phyloP scores from a whole-genome alignment of 202 grass and related monocot genomes.

The Panicum virgatum region DNA sequence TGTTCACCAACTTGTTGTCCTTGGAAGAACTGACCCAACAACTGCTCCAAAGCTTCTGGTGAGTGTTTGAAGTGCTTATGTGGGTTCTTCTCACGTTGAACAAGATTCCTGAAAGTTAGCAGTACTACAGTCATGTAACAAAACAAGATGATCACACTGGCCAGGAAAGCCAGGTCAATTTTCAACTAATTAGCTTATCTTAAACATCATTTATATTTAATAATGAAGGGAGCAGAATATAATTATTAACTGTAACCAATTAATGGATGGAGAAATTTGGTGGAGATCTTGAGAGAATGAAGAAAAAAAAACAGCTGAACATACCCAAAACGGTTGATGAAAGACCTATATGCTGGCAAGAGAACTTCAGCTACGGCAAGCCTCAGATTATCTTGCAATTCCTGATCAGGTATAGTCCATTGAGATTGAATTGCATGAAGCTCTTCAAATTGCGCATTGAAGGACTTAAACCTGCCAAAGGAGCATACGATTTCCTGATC shows the following conservation, averaged over 20 bases:
- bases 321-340: constrained; percentile 82
- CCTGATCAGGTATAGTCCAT: constrained; percentile 81
- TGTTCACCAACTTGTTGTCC: constrained; percentile 55
- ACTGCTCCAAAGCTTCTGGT: constrained; percentile 57
- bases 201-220: background rate
- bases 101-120: constrained; percentile 48
- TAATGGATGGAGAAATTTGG: constrained; percentile 4
- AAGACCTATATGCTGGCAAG: constrained; percentile 85
- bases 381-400: constrained; percentile 76
- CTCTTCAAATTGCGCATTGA: constrained; percentile 93
- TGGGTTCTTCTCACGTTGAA: constrained; percentile 69
- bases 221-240: background rate
- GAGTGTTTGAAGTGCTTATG: constrained; percentile 67
- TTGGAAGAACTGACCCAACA: constrained; percentile 66
- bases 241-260: constrained; percentile 7
- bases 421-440: constrained; percentile 72
- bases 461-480: constrained; percentile 75
- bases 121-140: constrained; percentile 11
- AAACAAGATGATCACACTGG: constrained; percentile 20
- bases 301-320: background rate
- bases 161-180: background rate
- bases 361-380: constrained; percentile 86
- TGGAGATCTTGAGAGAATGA: background rate
- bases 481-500: background rate
- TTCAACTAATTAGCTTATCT: too few relatives aligned